A percentile compares a stretch with the other conserved stretches of the same genome.
phyloP scores from a whole-genome alignment of 108 stramenopile genomes.

The Seminavis robusta region DNA sequence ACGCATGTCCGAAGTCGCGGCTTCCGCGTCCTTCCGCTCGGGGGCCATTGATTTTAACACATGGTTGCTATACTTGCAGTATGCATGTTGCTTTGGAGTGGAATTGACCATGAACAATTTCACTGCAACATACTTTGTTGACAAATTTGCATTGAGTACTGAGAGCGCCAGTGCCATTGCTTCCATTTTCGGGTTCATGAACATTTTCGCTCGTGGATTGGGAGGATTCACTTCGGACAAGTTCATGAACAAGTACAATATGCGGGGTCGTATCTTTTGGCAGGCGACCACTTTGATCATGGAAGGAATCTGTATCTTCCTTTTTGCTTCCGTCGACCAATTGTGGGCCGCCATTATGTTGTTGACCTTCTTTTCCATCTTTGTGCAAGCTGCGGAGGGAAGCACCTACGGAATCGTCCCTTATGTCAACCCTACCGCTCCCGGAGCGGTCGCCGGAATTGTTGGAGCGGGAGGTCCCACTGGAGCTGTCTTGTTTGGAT shows the following conservation, averaged over 20 bases:
- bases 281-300: slow-evolving; percentile 40
- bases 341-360: slow-evolving; percentile 52
- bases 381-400: slow-evolving; percentile 82
- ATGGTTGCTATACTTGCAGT: slow-evolving; percentile 76
- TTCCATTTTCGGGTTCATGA: slow-evolving; percentile 75
- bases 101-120: slow-evolving; percentile 81
- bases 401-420: slow-evolving; percentile 79
- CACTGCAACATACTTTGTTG: slow-evolving; percentile 72
- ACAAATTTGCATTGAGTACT: slow-evolving; percentile 68
- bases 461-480: slow-evolving; percentile 80
- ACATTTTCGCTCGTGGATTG: slow-evolving; percentile 76
- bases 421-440: slow-evolving; percentile 59
- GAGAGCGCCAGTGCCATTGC: slow-evolving; percentile 75
- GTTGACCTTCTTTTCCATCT: slow-evolving; percentile 66
- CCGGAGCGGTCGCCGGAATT: slow-evolving; percentile 71
- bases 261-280: slow-evolving; percentile 68
- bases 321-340: slow-evolving; percentile 46
- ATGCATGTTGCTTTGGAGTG: slow-evolving; percentile 88
- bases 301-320: slow-evolving; percentile 64
- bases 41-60: slow-evolving; percentile 53
- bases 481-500: slow-evolving; percentile 39
- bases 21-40: slow-evolving; percentile 25
- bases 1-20: slow-evolving; percentile 43
- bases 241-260: slow-evolving; percentile 45
- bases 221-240: slow-evolving; percentile 63